Evolutionary conservation across 2,329 filamentous ascomycete species (phyloP).

Genomic region (Talaromyces amestolkiae): DNA sequence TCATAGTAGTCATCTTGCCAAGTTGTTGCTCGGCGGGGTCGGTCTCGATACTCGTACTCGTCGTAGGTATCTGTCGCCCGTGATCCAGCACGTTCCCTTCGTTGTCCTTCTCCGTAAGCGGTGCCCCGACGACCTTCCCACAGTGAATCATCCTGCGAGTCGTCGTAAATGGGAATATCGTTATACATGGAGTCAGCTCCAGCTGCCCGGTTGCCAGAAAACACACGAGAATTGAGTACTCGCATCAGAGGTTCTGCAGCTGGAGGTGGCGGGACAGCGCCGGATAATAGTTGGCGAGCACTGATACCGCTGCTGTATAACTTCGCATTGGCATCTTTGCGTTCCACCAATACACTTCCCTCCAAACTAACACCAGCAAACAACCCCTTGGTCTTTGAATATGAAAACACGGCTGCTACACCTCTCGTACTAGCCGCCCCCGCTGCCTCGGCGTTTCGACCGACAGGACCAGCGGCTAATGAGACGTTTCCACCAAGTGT

Average conservation of each 20-base stretch:
- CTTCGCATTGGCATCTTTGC: constrained; percentile 95
- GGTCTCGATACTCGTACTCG: constrained; percentile 58
- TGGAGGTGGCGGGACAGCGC: constrained; percentile 72
- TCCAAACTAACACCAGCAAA: constrained; percentile 95
- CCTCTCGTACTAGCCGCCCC: constrained; percentile 87
- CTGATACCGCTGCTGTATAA: constrained; percentile 82
- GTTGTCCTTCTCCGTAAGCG: constrained; percentile 66
- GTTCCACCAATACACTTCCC: constrained; percentile 87
- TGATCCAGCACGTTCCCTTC: constrained; percentile 55
- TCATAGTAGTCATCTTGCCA: constrained; percentile 53
- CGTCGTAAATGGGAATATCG: constrained; percentile 85
- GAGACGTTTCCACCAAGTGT: constrained; percentile 96
- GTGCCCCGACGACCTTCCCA: constrained; percentile 75
- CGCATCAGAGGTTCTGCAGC: constrained; percentile 80
- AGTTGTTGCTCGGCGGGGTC: constrained; percentile 46
- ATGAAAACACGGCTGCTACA: constrained; percentile 90
- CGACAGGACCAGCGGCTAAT: constrained; percentile 88
- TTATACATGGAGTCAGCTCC: constrained; percentile 77
- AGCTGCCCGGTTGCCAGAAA: constrained; percentile 62
- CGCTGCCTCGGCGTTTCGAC: constrained; percentile 91
- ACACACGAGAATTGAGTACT: constrained; percentile 80
- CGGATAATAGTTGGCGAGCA: constrained; percentile 76
- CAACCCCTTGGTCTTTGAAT: constrained; percentile 95
- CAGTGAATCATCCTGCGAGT: constrained; percentile 74
- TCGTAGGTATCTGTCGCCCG: constrained; percentile 33